Percentiles rank a stretch among this genome's conserved stretches.
Evolutionary conservation across 495 filamentous ascomycete species (phyloP).

Genomic region (Tricharina praecox): DNA sequence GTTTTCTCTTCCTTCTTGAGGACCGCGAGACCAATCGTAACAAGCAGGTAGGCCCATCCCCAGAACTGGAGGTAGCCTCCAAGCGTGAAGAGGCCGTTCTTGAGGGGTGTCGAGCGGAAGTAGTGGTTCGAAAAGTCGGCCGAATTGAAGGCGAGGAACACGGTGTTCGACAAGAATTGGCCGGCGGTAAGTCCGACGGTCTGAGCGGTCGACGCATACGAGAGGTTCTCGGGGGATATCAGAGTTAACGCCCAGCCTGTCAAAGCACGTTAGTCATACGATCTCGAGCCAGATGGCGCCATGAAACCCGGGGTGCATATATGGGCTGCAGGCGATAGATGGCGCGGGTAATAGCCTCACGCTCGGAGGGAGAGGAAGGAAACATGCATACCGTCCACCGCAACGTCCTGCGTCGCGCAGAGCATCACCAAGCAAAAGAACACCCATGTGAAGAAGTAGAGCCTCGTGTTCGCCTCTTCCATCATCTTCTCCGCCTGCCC

Average conservation of each 20-base stretch:
- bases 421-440: slow-evolving; percentile 96
- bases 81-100: slow-evolving; percentile 61
- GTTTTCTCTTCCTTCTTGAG: slow-evolving; percentile 85
- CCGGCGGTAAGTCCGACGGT: slow-evolving; percentile 91
- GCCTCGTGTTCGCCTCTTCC: slow-evolving; percentile 58
- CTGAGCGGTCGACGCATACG: slow-evolving; percentile 92
- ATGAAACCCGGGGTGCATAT: too few relatives aligned
- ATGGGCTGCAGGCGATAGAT: background rate
- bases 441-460: slow-evolving; percentile 92
- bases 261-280: background rate
- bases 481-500: slow-evolving; percentile 65
- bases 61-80: slow-evolving; percentile 84
- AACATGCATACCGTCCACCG: slow-evolving; percentile 52
- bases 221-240: slow-evolving; percentile 76
- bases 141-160: slow-evolving; percentile 89
- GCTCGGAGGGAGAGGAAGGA: background rate
- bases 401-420: slow-evolving; percentile 97
- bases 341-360: background rate
- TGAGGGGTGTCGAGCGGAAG: slow-evolving; percentile 55
- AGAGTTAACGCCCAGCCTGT: slow-evolving; percentile 77
- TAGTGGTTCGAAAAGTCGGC: slow-evolving; percentile 86
- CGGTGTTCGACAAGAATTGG: slow-evolving; percentile 91
- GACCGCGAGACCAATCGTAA: slow-evolving; percentile 63
- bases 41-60: slow-evolving; percentile 84
- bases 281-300: background rate